Base-by-base conservation (phyloP, 345 rosid species). In the Citrus sp. region DNA sequence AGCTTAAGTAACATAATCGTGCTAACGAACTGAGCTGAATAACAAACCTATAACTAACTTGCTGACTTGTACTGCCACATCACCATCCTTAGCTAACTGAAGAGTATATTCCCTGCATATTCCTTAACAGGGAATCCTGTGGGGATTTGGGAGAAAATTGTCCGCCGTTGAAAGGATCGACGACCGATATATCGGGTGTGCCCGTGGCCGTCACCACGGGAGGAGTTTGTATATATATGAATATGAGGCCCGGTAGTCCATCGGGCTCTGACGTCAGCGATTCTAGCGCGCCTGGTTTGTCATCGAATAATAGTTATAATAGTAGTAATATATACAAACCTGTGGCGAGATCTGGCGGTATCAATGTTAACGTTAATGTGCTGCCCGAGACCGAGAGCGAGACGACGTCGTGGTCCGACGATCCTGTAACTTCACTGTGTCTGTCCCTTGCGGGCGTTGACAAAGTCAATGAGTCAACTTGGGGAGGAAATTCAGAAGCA, bases 181-280 rank as follows among this genome's bases (percentile, higher is more conserved):
- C 6, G 37, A 35, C 1, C 37, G 37, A 35, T 35, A 6, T 35
- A 35, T 35, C 7, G 37, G 83, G 87, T 70, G 83, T 76, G 77
- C 87, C 82, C 38, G 84, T 88, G 19, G 3, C 13, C 46, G 46
- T 40, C 46, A 83, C 84, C 1, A 88, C 87, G 6, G 98, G 92
- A 30, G 98, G 92, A 30, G 82, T 91, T 75, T 82, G 13, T 40
- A 40, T 9, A 40, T 40, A 40, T 42, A 10, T 42, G 14, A 42
- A 83, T 60, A 84, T 88, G 91, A 91, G 79, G 69, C 95, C 95
- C 3, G 87, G 89, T 4, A 91, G 97, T 58, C 97, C 95, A 0
- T 88, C 92, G 32, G 97, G 89, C 70, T 93, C 97, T 80, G 95
- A 91, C 82, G 85, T 90, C 78, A 93, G 95, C 83, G 93, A 91